Evolutionary conservation across 169 alveolate genomes (phyloP).

Genomic region (Eimeria necatrix): DNA sequence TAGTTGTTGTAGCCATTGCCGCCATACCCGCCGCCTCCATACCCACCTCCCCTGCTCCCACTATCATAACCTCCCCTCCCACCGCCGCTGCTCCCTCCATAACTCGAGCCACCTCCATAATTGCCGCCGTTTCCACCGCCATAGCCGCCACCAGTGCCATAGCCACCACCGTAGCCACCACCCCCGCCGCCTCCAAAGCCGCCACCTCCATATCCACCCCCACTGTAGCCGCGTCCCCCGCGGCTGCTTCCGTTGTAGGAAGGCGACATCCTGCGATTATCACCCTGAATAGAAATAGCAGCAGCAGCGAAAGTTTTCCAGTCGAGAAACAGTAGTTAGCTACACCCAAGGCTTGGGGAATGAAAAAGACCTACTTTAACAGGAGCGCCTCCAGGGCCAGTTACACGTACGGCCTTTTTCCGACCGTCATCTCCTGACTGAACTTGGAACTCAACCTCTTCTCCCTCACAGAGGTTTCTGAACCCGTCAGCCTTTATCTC

Average conservation of each 20-base stretch:
- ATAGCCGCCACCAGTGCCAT: slow-evolving; percentile 12
- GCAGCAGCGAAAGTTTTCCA: not conserved
- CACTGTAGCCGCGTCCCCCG: slow-evolving; percentile 24
- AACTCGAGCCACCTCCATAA: slow-evolving; percentile 69
- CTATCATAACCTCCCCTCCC: slow-evolving; percentile 60
- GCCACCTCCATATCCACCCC: slow-evolving; percentile 39
- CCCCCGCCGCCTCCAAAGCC: slow-evolving; percentile 62
- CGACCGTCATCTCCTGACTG: slow-evolving; percentile 87
- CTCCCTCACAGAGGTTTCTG: slow-evolving; percentile 87
- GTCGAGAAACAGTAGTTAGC: not conserved
- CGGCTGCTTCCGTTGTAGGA: slow-evolving; percentile 35
- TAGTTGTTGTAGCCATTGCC: slow-evolving; percentile 68
- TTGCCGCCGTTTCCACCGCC: slow-evolving; percentile 27
- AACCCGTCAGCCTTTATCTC: slow-evolving; percentile 89
- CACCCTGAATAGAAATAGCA: slow-evolving; percentile 1
- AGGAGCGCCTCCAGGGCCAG: slow-evolving; percentile 89
- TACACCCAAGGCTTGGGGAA: not conserved
- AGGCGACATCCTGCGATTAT: slow-evolving; percentile 19
- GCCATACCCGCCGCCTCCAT: slow-evolving; percentile 66
- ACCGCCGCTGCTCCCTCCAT: slow-evolving; percentile 56
- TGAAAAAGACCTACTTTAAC: slow-evolving; percentile 84
- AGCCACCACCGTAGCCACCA: slow-evolving; percentile 72
- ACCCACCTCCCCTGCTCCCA: slow-evolving; percentile 32
- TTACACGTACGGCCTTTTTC: slow-evolving; percentile 89
- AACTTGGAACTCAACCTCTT: slow-evolving; percentile 85